A percentile compares a stretch with the other conserved stretches of the same genome.
These are phyloP conservation scores for Breviolum minutum DNA, from an alignment of 73 alveolate genomes.

Conservation along the genomic window DNA sequence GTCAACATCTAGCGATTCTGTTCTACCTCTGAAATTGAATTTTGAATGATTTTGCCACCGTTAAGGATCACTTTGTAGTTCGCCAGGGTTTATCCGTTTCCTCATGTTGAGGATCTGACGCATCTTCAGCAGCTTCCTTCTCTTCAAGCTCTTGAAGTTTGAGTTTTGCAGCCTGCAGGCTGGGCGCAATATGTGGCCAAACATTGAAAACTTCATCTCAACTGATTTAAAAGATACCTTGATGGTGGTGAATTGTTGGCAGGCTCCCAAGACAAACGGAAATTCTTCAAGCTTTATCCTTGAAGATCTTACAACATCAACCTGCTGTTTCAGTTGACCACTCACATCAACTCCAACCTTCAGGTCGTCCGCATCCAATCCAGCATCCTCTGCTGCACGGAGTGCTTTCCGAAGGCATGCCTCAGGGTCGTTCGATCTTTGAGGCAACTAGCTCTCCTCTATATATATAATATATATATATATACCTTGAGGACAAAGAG, in stretches of 20 bases:
- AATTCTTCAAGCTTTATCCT: too few species aligned
- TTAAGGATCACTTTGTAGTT: too few species aligned
- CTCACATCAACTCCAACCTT: neutral
- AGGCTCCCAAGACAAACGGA: neutral
- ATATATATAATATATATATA: neutral
- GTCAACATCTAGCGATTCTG: too few species aligned
- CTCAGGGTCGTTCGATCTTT: neutral
- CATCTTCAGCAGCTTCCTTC: conserved; percentile 62
- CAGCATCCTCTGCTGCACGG: conserved; percentile 74
- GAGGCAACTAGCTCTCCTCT: too few species aligned
- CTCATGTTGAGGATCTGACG: neutral
- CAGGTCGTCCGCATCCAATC: conserved; percentile 37
- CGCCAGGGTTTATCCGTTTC: too few species aligned
- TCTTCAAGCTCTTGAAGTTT: conserved; percentile 74
- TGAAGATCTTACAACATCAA: too few species aligned
- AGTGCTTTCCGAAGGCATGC: conserved; percentile 73
- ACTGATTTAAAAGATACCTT: neutral
- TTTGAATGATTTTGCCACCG: too few species aligned
- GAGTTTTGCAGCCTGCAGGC: conserved; percentile 31
- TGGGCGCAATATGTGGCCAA: neutral
- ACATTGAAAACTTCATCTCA: neutral
- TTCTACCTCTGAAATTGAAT: too few species aligned
- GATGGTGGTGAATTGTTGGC: too few species aligned
- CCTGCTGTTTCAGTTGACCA: too few species aligned
- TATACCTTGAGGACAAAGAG: neutral